phyloP scores from a whole-genome alignment of 2,329 filamentous ascomycete genomes.

The Coniochaeta sp. region DNA sequence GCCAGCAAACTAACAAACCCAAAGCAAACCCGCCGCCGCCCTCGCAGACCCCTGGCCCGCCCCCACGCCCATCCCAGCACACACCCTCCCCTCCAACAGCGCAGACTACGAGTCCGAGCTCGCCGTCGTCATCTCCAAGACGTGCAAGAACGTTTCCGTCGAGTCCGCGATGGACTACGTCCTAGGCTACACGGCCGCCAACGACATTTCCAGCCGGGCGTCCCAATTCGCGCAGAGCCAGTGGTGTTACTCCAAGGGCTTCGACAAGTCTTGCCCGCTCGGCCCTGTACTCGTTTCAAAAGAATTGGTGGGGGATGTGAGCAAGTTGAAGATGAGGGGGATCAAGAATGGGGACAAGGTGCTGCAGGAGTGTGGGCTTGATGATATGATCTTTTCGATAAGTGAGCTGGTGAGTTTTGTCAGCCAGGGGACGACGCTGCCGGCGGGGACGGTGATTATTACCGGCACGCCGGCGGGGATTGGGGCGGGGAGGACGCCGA shows the following conservation, averaged over 20 bases:
- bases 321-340: slow-evolving; percentile 31
- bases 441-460: slow-evolving; percentile 32
- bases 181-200: slow-evolving; percentile 49
- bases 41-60: slow-evolving; percentile 47
- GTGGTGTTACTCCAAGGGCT: slow-evolving; percentile 53
- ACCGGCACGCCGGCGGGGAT: slow-evolving; percentile 36
- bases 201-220: slow-evolving; percentile 55
- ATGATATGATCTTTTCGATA: slow-evolving; percentile 46
- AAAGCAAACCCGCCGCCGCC: slow-evolving; percentile 43
- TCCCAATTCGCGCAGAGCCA: slow-evolving; percentile 47
- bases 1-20: not conserved
- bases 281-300: slow-evolving; percentile 43
- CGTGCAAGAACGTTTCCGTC: slow-evolving; percentile 45
- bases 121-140: slow-evolving; percentile 45
- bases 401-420: slow-evolving; percentile 34
- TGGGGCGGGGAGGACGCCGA: slow-evolving; percentile 28
- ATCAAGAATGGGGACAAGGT: slow-evolving; percentile 40
- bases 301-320: slow-evolving; percentile 31
- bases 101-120: slow-evolving; percentile 56
- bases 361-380: slow-evolving; percentile 33
- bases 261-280: slow-evolving; percentile 49
- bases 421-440: slow-evolving; percentile 35
- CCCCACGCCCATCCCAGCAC: slow-evolving; percentile 44
- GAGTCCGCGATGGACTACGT: slow-evolving; percentile 54
- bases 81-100: slow-evolving; percentile 43